Base-by-base conservation (phyloP, 176 grass and related monocot genomes). In the Phragmites australis region DNA sequence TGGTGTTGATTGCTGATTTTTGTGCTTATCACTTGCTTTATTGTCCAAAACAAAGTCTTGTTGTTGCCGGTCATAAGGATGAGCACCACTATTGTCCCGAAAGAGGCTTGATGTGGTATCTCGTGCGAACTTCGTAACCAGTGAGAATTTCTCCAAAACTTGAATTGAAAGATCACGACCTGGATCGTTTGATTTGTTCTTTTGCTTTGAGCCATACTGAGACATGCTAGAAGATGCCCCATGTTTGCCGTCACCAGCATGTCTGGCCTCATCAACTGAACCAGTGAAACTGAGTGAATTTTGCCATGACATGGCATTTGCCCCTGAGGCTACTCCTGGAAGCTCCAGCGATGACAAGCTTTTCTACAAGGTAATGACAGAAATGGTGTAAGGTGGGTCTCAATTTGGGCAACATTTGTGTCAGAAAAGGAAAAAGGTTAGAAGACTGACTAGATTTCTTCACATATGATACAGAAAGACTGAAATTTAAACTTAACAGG, bases 341-440 rank as follows among this genome's bases (percentile, higher is more conserved):
- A 99, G 90, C 86, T 99, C 88, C 37, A 99, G 87, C 30, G 96
- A 99, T 76, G 96, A 99, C 79, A 99, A 75, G 75, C 92, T 95
- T 91, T 92, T 99, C 96, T 99, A 85, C 31, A 91, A 87, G 46
- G 56, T 57, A 49, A 61, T 46, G 21, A 83, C 47, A 75, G 2
- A 75, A 81, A 67, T 66, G 30, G 65, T 77, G 79, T 25, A 81
- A 70, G 6, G 18, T 18, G 1, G 6, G 45, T 63, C 52, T 87
- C 31, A 75, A 68, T 31, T 67, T 43, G 44, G 60, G 23, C 25
- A 51, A 87, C 30, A 81, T 29, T 70, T 79, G 14, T 6, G 14
- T 72, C 45, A 19, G 18, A 47, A 37, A 40, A 46, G 21, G 37
- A 3, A 55, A 25, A 41, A 10, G 41, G 44, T 54, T 40, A 74